A percentile compares a stretch with the other conserved stretches of the same genome.
Evolutionary conservation across 2,329 filamentous ascomycete species (phyloP).

Genomic region (Aureobasidium sp.): DNA sequence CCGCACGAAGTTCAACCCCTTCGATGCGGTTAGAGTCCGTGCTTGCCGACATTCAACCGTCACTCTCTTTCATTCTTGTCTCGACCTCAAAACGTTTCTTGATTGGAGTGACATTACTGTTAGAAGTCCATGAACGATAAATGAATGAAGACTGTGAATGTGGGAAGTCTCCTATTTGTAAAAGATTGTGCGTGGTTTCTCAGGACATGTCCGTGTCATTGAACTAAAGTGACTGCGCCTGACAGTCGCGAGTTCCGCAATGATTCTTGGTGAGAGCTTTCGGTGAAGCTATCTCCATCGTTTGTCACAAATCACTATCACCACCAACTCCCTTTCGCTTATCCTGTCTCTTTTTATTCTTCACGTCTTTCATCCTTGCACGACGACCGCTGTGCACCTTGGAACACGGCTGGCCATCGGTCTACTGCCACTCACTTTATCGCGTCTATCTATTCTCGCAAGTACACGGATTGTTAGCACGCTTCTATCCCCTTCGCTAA

Average conservation of each 20-base stretch:
- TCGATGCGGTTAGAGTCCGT: conserved; percentile 3
- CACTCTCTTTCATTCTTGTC: not conserved
- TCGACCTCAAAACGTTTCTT: not conserved
- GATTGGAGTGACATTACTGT: not conserved
- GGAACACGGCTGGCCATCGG: not conserved
- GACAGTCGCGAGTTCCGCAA: not conserved
- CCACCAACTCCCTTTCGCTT: not conserved
- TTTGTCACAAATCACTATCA: not conserved
- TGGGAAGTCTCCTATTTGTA: not conserved
- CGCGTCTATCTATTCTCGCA: not conserved
- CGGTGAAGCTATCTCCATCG: not conserved
- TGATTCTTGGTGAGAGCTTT: conserved; percentile 2
- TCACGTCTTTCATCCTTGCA: not conserved
- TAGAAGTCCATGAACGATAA: not conserved
- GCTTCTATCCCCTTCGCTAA: not conserved
- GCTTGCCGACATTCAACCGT: not conserved
- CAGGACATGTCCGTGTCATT: not conserved
- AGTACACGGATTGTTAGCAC: not conserved
- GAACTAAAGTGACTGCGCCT: not conserved
- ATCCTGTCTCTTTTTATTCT: not conserved
- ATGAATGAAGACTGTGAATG: not conserved
- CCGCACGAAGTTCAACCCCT: conserved; percentile 12
- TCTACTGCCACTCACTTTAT: not conserved
- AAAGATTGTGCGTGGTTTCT: not conserved
- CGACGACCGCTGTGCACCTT: not conserved